Evolutionary conservation across 2,329 filamentous ascomycete species (phyloP).

Genomic region (Sclerotinia nivalis): DNA sequence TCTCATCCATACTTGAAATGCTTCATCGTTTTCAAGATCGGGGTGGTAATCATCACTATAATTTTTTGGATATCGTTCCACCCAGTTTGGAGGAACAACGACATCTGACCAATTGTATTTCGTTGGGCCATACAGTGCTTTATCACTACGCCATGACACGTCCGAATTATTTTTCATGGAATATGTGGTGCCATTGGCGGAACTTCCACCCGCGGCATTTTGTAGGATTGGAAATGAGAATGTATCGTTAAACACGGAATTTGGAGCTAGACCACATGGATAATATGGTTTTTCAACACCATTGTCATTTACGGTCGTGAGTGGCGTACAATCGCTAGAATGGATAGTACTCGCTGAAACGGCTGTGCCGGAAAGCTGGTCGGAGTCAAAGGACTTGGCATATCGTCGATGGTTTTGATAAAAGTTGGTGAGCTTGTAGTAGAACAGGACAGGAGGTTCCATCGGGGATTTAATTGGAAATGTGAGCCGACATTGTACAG

Average conservation of each 20-base stretch:
- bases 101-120: slow-evolving; percentile 66
- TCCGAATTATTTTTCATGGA: slow-evolving; percentile 68
- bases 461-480: slow-evolving; percentile 81
- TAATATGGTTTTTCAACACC: slow-evolving; percentile 72
- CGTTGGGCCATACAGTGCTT: slow-evolving; percentile 71
- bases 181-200: slow-evolving; percentile 52
- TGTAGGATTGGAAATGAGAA: slow-evolving; percentile 64
- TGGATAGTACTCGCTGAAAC: slow-evolving; percentile 62
- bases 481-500: slow-evolving; percentile 65
- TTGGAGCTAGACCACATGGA: slow-evolving; percentile 93
- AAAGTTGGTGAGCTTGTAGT: slow-evolving; percentile 96
- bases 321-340: slow-evolving; percentile 72
- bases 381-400: slow-evolving; percentile 81
- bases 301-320: slow-evolving; percentile 54
- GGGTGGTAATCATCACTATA: slow-evolving; percentile 67
- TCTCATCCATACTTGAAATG: slow-evolving; percentile 98
- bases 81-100: slow-evolving; percentile 86
- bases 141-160: slow-evolving; percentile 87
- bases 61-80: slow-evolving; percentile 63
- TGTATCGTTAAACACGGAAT: slow-evolving; percentile 95
- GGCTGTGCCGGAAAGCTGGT: slow-evolving; percentile 76
- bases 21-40: slow-evolving; percentile 72
- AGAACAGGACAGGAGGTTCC: slow-evolving; percentile 80
- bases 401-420: slow-evolving; percentile 99
- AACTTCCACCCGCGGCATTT: slow-evolving; percentile 43